Evolutionary conservation across 108 stramenopile genomes (phyloP), one percentile per base, ranked within the genome.

Genomic region (Skeletonema costatum): DNA sequence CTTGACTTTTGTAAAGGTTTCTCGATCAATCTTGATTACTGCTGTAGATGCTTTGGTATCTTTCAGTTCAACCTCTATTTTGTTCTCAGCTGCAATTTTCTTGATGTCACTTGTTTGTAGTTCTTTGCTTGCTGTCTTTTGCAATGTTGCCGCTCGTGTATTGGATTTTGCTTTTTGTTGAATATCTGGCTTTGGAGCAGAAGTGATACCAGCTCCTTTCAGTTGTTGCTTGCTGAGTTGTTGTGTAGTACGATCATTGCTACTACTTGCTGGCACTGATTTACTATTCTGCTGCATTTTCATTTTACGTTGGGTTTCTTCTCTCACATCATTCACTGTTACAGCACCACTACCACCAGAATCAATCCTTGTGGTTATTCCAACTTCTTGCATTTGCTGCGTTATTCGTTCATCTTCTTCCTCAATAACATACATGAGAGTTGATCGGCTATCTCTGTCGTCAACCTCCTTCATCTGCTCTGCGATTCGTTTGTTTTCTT

Each of bases 11-110:
- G 59, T 64, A 64, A 72, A 76, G 6, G 65, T 82, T 33, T 82
- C 75, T 6, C 81, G 71, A 48, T 82, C 81, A 31, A 82, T 76
- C 68, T 82, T 82, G 25, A 82, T 35, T 16, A 61, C 59, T 30
- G 59, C 59, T 21, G 10, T 65, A 21, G 60, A 32, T 38, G 41
- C 19, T 42, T 73, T 68, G 61, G 53, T 51, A 59, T 63, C 63
- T 32, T 56, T 41, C 0, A 82, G 71, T 29, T 76, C 81, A 19
- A 82, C 74, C 14, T 82, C 81, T 3, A 82, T 73, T 58, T 48
- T 76, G 48, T 63, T 76, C 63, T 76, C 70, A 13, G 71, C 60
- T 3, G 81, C 68, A 1, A 82, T 75, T 73, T 76, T 76, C 56
- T 73, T 66, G n/a, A 73, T 60, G 48, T 82, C 71, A 48, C 66